Evolutionary conservation across 1,139 yeast species (phyloP).

Genomic region (Kazachstania sp.): DNA sequence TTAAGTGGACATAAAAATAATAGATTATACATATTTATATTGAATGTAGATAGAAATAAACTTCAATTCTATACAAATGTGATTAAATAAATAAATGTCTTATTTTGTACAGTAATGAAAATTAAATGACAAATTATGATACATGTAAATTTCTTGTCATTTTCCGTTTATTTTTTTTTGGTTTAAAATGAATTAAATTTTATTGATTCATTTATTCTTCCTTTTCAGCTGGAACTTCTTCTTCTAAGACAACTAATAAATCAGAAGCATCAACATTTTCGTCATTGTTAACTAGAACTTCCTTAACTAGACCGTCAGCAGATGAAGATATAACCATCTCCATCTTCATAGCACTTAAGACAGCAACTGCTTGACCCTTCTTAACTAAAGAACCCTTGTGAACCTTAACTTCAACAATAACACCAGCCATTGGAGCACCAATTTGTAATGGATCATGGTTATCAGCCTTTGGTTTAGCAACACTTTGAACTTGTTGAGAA

Average conservation of each 20-base stretch:
- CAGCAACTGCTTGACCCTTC: slow-evolving; percentile 95
- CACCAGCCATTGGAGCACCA: slow-evolving; percentile 99
- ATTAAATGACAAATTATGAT: background rate
- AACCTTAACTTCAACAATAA: slow-evolving; percentile 86
- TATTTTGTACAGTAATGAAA: background rate
- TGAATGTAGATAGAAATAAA: background rate
- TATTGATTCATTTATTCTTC: background rate
- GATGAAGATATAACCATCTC: slow-evolving; percentile 98
- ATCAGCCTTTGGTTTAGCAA: slow-evolving; percentile 86
- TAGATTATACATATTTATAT: slow-evolving; percentile 5
- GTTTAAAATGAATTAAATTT: background rate
- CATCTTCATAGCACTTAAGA: slow-evolving; percentile 98
- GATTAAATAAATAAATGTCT: background rate
- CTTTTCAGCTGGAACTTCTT: slow-evolving; percentile 4
- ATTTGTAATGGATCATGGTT: slow-evolving; percentile 80
- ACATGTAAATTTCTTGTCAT: background rate
- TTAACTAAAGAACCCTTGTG: slow-evolving; percentile 81
- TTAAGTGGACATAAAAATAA: background rate
- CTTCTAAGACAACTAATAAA: slow-evolving; percentile 39
- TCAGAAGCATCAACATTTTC: slow-evolving; percentile 95
- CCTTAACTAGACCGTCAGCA: slow-evolving; percentile 72
- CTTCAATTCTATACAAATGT: background rate
- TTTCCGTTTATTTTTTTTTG: too few relatives aligned
- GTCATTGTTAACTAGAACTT: slow-evolving; percentile 72
- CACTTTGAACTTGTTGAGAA: slow-evolving; percentile 72